These are phyloP conservation scores for Acer saccharum DNA, from an alignment of 345 rosid species.

Conservation along the genomic window DNA sequence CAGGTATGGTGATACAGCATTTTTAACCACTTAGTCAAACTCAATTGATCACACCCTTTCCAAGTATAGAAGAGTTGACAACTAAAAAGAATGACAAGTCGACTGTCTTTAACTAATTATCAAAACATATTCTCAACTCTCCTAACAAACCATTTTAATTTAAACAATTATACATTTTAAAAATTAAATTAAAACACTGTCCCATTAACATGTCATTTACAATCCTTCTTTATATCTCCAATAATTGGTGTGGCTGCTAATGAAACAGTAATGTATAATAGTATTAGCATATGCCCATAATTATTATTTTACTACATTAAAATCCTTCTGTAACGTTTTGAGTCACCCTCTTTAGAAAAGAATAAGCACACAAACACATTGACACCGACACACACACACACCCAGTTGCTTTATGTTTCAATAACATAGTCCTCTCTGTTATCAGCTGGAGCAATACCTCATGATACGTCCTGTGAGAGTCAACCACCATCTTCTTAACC, in stretches of 20 bases:
- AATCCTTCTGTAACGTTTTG: neutral
- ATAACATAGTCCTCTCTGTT: neutral
- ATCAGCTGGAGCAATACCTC: conserved; percentile 57
- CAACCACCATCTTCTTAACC: conserved; percentile 92
- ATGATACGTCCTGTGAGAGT: conserved; percentile 92
- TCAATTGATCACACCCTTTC: neutral
- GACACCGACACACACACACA: conserved; percentile 14
- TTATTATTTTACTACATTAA: neutral
- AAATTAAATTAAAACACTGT: neutral
- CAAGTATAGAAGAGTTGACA: neutral
- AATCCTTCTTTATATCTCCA: neutral
- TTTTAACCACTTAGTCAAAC: no score
- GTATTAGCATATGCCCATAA: neutral
- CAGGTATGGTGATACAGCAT: neutral
- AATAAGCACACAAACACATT: neutral
- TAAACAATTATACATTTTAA: neutral
- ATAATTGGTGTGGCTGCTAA: neutral
- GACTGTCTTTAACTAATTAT: neutral
- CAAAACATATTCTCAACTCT: conserved; percentile 3
- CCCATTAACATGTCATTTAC: neutral
- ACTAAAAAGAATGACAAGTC: neutral
- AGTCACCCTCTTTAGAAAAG: neutral
- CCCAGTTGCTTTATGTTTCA: conserved; percentile 10
- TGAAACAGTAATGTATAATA: neutral
- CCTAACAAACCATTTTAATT: neutral